Evolutionary conservation across 306 rosid genomes (phyloP).

Genomic region (cucumber (Cucumis sativus)): Cucumber_9930_V3 NC_026658.2:10900001-10900500

Average conservation of each 20-base stretch:
- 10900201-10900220: slow-evolving; percentile 88
- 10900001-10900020: background rate
- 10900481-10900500: slow-evolving; percentile 35
- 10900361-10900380: slow-evolving; percentile 66
- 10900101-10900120: slow-evolving; percentile 52
- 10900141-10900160: slow-evolving; percentile 64
- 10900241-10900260: slow-evolving; percentile 65
- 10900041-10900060: background rate
- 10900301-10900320: slow-evolving; percentile 70
- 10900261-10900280: slow-evolving; percentile 37
- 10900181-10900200: slow-evolving; percentile 75
- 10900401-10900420: slow-evolving; percentile 85
- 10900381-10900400: slow-evolving; percentile 66
- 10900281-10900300: slow-evolving; percentile 62
- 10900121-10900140: slow-evolving; percentile 36
- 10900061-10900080: background rate
- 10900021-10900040: background rate
- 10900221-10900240: slow-evolving; percentile 89
- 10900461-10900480: slow-evolving; percentile 68
- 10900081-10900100: slow-evolving; percentile 13
- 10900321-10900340: slow-evolving; percentile 59
- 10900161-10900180: slow-evolving; percentile 47
- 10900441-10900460: slow-evolving; percentile 62
- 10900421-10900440: slow-evolving; percentile 93
- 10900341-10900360: slow-evolving; percentile 83